Base-by-base conservation (phyloP, 148 eudicot genomes). In the Pharnaceum exiguum region DNA sequence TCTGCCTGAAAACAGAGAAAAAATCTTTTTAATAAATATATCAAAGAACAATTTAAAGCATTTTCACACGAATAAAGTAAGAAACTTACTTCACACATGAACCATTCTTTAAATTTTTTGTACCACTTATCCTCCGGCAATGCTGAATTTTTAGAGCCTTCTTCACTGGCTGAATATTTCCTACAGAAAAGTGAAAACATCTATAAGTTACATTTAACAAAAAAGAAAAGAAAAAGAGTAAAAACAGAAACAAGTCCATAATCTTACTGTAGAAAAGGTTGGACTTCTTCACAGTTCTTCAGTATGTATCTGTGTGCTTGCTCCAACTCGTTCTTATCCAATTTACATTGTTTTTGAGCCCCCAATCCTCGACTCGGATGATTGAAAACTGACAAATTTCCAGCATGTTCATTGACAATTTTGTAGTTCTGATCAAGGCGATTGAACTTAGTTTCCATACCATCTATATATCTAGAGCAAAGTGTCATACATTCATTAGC, bases 401-500 rank as follows among this genome's bases (percentile, higher is more conserved):
- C 19, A 4, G 10, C 3, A 16, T 22, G 2, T 0, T 5, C 35
- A 47, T 2, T 9, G 16, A 27, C 15, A 63, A 7, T 22, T 58
- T 36, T 37, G 51, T 12, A 26, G 39, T 62, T 51, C 37, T 44
- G 4, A 2, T 40, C 13, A 32, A 29, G 43, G 7, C 65, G 40
- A 45, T 36, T 71, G 5, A 55, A 17, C 46, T 46, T 71, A 7
- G 70, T 36, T 2, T 27, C 65, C 5, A 36, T 36, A 9, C 27
- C 27, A 25, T 61, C 61, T 0, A 66, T 33, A 60, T 66, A 66
- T 11, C 48, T 28, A 24, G 57, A 35, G 46, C 66, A 59, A 45
- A 72, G 54, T 49, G 44, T 28, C 13, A 63, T 23, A 25, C 63
- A 63, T 24, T 64, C 75, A 17, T 71, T 60, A 23, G 25, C 51